Conservation (phyloP, 2,329 filamentous ascomycete genomes). For the Sclerotinia subarctica region DNA sequence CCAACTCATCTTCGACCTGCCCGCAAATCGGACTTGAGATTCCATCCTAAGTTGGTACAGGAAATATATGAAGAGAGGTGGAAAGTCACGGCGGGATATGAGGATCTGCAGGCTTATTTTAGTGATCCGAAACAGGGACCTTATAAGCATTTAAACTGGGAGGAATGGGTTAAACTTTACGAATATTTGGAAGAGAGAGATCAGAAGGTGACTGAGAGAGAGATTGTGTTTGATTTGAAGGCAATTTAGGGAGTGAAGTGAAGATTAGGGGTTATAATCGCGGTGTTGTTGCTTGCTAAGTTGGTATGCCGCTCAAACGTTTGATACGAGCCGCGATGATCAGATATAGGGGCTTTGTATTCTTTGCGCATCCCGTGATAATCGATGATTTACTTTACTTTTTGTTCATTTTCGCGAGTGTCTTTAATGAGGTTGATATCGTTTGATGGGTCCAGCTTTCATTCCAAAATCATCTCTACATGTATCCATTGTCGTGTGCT, state of each 20-base stretch:
- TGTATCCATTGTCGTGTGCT: not conserved
- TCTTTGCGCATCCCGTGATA: not conserved
- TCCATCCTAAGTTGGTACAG: not conserved
- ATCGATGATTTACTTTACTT: not conserved
- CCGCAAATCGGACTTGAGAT: not conserved
- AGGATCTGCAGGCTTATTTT: not conserved
- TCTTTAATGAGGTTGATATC: not conserved
- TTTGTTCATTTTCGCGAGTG: not conserved
- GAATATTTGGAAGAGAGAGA: not conserved
- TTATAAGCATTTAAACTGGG: not conserved
- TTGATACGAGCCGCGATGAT: not conserved
- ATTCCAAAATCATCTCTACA: not conserved
- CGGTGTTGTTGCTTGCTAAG: not conserved
- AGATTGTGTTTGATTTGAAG: not conserved
- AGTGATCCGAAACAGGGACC: not conserved
- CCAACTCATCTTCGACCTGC: not conserved
- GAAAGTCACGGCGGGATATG: not conserved
- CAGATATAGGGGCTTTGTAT: not conserved
- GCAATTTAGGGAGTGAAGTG: not conserved
- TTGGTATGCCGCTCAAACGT: not conserved
- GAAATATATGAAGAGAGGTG: slow-evolving; percentile 1
- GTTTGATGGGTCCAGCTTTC: not conserved
- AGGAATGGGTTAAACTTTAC: not conserved
- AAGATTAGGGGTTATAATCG: not conserved
- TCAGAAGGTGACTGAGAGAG: not conserved